Evolutionary conservation across 1,139 yeast genomes (phyloP), one percentile per base, ranked within the genome.

Genomic region (Zygosaccharomyces sapae): DNA sequence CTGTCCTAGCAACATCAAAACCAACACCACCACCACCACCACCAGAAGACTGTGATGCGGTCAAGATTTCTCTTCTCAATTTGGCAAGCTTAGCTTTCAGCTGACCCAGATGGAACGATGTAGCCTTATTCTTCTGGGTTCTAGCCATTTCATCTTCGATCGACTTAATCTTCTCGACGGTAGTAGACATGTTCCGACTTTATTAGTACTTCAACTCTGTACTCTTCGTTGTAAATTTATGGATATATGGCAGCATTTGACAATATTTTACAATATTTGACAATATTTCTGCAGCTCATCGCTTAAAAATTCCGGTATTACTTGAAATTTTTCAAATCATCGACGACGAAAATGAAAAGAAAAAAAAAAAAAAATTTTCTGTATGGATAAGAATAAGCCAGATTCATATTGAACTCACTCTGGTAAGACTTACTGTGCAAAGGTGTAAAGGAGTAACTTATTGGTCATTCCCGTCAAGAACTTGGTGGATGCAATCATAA

Each of bases 1-100:
- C 98, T 0, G 97, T 90, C 69, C 97, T 80, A 9, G 96, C 95
- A 37, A 94, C 98, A 71, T 92, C 99, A 69, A 92, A 92, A 4
- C 98, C 98, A 20, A 79, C 80, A 57, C 83, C 82, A 45, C 88
- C 92, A 41, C 84, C 90, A 50, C 95, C 95, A 43, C 96, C 96
- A 35, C 97, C 95, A 41, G 84, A 76, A 1, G 87, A 76, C 20
- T 85, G 69, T 5, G 90, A 75, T 53, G 89, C 95, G 9, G 95
- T 81, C 54, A 92, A 75, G 50, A 92, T 76, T 65, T 94, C 98
- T 64, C 97, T 79, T 73, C 95, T 86, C 60, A 92, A 76, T 65
- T 90, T 90, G 46, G 99, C 98, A 46, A 94, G 73, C 65, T 92
- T 92, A 46, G 98, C 98, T 70, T 94, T 92, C 58, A 92, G 76